Evolutionary conservation across 176 grass and related monocot species (phyloP).

Genomic region (Calamus simplicifolius): DNA sequence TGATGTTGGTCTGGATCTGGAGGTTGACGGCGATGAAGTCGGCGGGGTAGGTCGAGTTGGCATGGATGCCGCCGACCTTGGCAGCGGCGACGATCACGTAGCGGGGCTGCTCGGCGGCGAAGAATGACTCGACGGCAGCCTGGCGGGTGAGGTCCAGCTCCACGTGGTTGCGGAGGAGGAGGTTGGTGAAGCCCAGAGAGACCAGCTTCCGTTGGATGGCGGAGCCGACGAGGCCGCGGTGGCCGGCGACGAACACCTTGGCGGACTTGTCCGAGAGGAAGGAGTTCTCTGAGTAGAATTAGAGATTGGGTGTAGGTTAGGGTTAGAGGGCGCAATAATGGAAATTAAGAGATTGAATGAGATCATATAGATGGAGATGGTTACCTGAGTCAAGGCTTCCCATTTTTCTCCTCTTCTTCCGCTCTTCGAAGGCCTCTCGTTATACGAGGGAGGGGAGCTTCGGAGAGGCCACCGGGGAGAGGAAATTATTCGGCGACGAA

Average conservation of each 20-base stretch:
- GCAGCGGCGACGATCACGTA: conserved; percentile 68
- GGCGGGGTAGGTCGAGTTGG: conserved; percentile 66
- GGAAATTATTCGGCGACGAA: too few relatives aligned
- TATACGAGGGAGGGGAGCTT: too few relatives aligned
- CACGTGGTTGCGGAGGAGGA: conserved; percentile 46
- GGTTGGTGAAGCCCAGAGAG: conserved; percentile 44
- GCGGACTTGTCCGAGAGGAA: conserved; percentile 58
- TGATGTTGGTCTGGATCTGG: conserved; percentile 84
- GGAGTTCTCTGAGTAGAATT: background rate
- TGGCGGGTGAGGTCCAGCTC: conserved; percentile 71
- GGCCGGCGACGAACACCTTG: conserved; percentile 65
- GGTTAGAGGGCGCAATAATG: background rate
- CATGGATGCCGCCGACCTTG: conserved; percentile 83
- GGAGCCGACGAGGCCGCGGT: conserved; percentile 62
- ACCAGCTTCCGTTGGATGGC: conserved; percentile 48
- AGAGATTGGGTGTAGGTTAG: background rate
- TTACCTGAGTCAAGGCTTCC: conserved; percentile 17
- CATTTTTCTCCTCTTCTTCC: background rate
- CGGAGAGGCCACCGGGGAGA: too few relatives aligned
- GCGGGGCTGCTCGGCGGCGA: conserved; percentile 46
- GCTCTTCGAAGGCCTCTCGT: too few relatives aligned
- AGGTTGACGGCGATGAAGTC: conserved; percentile 80
- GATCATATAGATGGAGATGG: background rate
- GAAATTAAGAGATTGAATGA: too few relatives aligned
- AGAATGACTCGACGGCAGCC: conserved; percentile 62